Evolutionary conservation across 495 filamentous ascomycete species (phyloP).

Genomic region (Talaromyces borbonicus): DNA sequence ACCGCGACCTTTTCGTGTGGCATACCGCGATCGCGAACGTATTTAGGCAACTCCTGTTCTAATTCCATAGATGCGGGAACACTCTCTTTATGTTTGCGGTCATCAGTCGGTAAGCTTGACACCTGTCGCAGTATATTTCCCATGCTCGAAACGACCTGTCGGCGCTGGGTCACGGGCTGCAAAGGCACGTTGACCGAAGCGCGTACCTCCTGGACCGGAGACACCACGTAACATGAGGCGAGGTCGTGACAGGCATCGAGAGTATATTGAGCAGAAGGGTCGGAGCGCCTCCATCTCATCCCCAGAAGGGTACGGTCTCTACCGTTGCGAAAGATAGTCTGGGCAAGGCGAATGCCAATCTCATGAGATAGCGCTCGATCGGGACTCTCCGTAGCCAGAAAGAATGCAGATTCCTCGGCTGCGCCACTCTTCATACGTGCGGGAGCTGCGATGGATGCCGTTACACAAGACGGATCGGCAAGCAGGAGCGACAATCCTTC

Average conservation of each 20-base stretch:
- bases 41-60: constrained; percentile 51
- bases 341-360: constrained; percentile 55
- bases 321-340: constrained; percentile 68
- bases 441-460: constrained; percentile 21
- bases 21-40: constrained; percentile 42
- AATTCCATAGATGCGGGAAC: constrained; percentile 69
- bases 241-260: constrained; percentile 21
- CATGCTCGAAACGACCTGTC: constrained; percentile 55
- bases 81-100: constrained; percentile 24
- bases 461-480: constrained; percentile 16
- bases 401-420: constrained; percentile 24
- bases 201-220: constrained; percentile 11
- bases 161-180: constrained; percentile 52
- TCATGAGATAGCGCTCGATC: constrained; percentile 13
- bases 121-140: constrained; percentile 76
- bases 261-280: constrained; percentile 12
- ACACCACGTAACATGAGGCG: constrained; percentile 21
- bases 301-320: constrained; percentile 49
- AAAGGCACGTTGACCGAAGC: constrained; percentile 40
- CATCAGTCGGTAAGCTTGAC: constrained; percentile 30
- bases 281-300: constrained; percentile 41
- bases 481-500: constrained; percentile 30
- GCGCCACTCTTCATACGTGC: constrained; percentile 24
- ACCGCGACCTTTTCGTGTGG: constrained; percentile 46
- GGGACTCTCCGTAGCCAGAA: constrained; percentile 13